phyloP scores from a whole-genome alignment of 2,329 filamentous ascomycete genomes.

The Pseudogymnoascus sp. region DNA sequence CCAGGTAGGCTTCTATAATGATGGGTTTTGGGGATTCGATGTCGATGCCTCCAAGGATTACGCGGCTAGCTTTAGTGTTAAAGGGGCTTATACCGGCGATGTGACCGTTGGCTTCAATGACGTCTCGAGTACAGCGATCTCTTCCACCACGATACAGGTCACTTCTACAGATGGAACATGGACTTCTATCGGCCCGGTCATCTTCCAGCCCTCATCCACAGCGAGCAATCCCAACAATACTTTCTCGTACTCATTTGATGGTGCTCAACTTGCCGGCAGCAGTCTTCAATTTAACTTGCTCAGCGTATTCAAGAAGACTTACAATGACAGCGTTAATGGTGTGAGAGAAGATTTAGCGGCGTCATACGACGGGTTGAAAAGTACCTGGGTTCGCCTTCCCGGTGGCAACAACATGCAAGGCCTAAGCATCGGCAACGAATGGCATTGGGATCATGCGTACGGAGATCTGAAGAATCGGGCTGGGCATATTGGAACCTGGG shows the following conservation, averaged over 20 bases:
- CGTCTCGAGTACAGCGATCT: neutral
- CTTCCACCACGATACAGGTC: neutral
- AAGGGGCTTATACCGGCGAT: constrained; percentile 14
- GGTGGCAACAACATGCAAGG: constrained; percentile 51
- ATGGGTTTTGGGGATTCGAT: constrained; percentile 28
- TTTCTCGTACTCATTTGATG: constrained; percentile 45
- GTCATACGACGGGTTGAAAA: constrained; percentile 41
- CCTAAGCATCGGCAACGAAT: neutral
- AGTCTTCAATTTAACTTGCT: constrained; percentile 47
- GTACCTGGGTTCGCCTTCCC: constrained; percentile 52
- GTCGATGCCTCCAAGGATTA: constrained; percentile 16
- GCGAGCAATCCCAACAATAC: constrained; percentile 40
- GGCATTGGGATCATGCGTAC: neutral
- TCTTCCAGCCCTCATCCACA: neutral
- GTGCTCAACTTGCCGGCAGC: constrained; percentile 27
- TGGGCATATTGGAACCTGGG: constrained; percentile 34
- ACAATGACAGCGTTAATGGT: constrained; percentile 47
- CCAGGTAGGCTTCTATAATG: constrained; percentile 25
- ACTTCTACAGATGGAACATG: neutral
- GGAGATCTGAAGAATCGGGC: constrained; percentile 16
- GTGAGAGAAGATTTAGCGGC: constrained; percentile 46
- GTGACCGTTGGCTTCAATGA: constrained; percentile 3
- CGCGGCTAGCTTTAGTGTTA: constrained; percentile 16
- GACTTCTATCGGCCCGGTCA: neutral
- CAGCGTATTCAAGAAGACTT: constrained; percentile 51